Evolutionary conservation across 345 rosid species (phyloP), one percentile per base, ranked within the genome.

Genomic region (Murraya koenigii): DNA sequence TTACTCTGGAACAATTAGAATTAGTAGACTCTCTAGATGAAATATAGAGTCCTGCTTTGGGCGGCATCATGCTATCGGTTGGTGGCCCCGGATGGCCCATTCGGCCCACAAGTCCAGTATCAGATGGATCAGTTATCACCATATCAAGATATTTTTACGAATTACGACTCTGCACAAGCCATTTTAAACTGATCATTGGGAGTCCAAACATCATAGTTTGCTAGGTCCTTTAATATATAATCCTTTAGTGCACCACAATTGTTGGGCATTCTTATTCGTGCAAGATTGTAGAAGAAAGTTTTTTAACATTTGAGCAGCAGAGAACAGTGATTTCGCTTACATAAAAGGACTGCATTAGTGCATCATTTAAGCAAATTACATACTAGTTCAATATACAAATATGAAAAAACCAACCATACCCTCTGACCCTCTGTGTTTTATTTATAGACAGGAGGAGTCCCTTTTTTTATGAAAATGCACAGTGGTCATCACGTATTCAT

Each of bases 101-200:
- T 90, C 78, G 83, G 69, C 38, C 54, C 85, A 17, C 93, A 85
- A 72, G 66, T 75, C 58, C 82, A 85, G 63, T 88, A 80, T 39
- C 88, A 83, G 6, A 70, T 84, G 87, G 83, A 84, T 11, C 85
- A 82, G 81, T 41, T 67, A 66, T 76, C 81, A n/a, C 79, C 84
- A 7, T 35, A 80, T 66, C 83, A 85, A 28, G 87, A 84, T 63
- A 63, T 79, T 78, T 84, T n/a, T n/a, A n/a, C n/a, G n/a, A n/a
- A n/a, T 82, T 81, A 75, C 60, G 73, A 76, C 67, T 49, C 54
- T 78, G 69, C 83, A 79, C 54, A 38, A 81, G 55, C 79, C 84
- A n/a, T 69, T 73, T 25, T 82, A 70, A 82, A 10, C 10, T 64
- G 33, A 8, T 49, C 54, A 1, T 49, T 49, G 20, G 54, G 19